Base-by-base conservation (phyloP, 176 grass and related monocot genomes). In the Calamus simplicifolius region DNA sequence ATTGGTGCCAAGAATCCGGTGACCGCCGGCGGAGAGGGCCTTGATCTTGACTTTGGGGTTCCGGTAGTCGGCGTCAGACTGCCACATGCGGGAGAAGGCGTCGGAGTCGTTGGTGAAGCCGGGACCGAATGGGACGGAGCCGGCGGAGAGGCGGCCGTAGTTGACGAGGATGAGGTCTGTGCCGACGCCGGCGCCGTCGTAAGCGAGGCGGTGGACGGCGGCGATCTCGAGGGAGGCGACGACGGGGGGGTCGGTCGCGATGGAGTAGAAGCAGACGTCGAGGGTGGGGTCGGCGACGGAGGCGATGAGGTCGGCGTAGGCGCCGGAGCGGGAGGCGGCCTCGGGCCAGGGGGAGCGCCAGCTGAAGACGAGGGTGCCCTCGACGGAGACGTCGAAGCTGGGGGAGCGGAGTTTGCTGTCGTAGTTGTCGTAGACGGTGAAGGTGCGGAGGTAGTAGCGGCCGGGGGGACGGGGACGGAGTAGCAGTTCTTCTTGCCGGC, bases 361-460 rank as follows among this genome's bases (percentile, higher is more conserved):
- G 56, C 79, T 80, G 68, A 93, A 89, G 18, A 98, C 84, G 16
- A 98, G 81, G 31, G 94, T 98, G 62, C 84, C 94, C 57, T 86
- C 85, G 17, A 86, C 79, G 25, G 94, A 93, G 56, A 98, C 88
- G 76, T 98, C 94, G 73, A 85, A 98, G 76, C 84, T 89, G 0
- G 94, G 94, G 2, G 88, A 79, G 5, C 81, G 84, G 30, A 81
- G 56, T 73, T 98, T 93, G 52, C 88, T 89, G 71, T 98, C 85
- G 76, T 93, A 98, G 79, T 98, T 98, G 73, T 98, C 94, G 81
- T 98, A 98, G 62, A 98, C 85, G 48, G 94, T 83, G 84, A 98
- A 98, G 66, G 83, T 50, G 70, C 94, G 88, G 17, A 98, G 76
- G 73, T 98, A 98, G 76, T 98, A 98, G 51, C 94, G 85, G 25